These are phyloP conservation scores for Pythium guiyangense DNA, from an alignment of 352 stramenopile genomes.

Conservation along the genomic window DNA sequence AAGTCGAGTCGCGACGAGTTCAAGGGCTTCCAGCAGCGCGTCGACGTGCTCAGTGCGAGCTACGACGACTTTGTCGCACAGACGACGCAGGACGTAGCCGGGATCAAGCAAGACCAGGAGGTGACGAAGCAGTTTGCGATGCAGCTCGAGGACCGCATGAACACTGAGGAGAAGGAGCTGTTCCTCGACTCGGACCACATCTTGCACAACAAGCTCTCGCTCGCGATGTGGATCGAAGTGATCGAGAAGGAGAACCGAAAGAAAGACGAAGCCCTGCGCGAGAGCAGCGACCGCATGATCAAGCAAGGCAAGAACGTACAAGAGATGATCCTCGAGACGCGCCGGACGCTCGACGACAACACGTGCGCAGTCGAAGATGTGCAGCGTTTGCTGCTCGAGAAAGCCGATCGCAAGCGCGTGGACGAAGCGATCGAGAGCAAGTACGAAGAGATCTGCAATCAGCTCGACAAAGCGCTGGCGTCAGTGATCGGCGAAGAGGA, in stretches of 20 bases:
- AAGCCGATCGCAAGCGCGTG: constrained; percentile 76
- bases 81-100: constrained; percentile 39
- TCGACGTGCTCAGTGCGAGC: constrained; percentile 36
- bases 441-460: constrained; percentile 91
- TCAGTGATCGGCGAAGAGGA: constrained; percentile 85
- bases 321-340: constrained; percentile 83
- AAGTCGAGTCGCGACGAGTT: constrained; percentile 53
- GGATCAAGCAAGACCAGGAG: constrained; percentile 61
- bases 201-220: constrained; percentile 65
- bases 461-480: constrained; percentile 85
- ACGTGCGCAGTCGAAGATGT: constrained; percentile 82
- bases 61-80: constrained; percentile 51
- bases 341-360: constrained; percentile 78
- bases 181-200: constrained; percentile 81
- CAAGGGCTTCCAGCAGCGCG: constrained; percentile 29
- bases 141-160: constrained; percentile 80
- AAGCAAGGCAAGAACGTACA: constrained; percentile 80
- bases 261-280: constrained; percentile 74
- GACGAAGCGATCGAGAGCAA: constrained; percentile 88
- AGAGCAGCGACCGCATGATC: constrained; percentile 78
- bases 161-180: constrained; percentile 77
- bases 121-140: constrained; percentile 80
- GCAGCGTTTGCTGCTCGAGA: constrained; percentile 69
- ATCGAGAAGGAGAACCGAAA: constrained; percentile 61
- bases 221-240: constrained; percentile 79